A percentile compares a stretch with the other conserved stretches of the same genome.
Evolutionary conservation across 176 grass and related monocot genomes (phyloP).

Genomic region (Ampelocalamus luodianensis): DNA sequence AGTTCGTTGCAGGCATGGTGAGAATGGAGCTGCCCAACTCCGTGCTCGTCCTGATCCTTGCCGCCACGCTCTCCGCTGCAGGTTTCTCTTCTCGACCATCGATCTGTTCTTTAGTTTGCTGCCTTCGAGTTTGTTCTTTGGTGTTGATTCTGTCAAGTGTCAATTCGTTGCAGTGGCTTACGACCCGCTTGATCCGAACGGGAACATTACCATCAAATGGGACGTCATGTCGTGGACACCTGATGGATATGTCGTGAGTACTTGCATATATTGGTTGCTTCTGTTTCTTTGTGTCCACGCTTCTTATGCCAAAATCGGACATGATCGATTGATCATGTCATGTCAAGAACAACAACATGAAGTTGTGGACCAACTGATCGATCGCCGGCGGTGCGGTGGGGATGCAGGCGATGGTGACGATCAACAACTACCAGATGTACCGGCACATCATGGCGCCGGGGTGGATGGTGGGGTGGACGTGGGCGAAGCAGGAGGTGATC

Average conservation of each 20-base stretch:
- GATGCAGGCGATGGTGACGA: conserved; percentile 70
- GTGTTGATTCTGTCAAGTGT: background rate
- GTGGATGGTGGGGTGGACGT: conserved; percentile 80
- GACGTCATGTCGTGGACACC: conserved; percentile 94
- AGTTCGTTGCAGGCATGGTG: background rate
- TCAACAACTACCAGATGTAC: conserved; percentile 98
- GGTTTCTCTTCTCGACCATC: conserved; percentile 30
- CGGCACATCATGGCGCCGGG: conserved; percentile 82
- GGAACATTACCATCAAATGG: conserved; percentile 99
- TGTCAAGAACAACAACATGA: background rate
- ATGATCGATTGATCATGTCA: background rate
- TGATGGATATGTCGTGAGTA: conserved; percentile 92
- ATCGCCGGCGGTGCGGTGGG: background rate
- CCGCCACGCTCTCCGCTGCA: conserved; percentile 57
- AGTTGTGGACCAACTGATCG: background rate
- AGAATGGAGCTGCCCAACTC: conserved; percentile 38
- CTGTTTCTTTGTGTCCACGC: background rate
- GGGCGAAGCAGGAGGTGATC: conserved; percentile 87
- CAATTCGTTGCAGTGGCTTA: conserved; percentile 63
- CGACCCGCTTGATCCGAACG: conserved; percentile 87
- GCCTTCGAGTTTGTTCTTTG: background rate
- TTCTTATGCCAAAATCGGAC: background rate
- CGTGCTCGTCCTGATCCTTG: conserved; percentile 44
- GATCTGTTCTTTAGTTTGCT: background rate
- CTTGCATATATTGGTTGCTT: background rate